Evolutionary conservation across 164 flowering plant species (phyloP), one percentile per base, ranked within the genome.

Genomic region (Nymphaea thermarum): DNA sequence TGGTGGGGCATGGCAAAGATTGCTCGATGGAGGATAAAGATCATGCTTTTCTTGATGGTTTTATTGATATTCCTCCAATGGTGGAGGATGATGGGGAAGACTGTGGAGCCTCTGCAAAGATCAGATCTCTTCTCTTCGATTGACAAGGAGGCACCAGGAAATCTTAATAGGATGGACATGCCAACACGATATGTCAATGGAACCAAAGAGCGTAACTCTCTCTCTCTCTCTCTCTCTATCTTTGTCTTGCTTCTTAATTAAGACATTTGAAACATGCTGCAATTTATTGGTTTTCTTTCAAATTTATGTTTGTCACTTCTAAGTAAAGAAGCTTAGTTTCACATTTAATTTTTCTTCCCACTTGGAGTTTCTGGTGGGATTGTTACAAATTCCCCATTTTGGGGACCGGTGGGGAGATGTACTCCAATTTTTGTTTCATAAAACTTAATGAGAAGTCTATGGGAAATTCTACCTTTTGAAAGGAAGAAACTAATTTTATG

Each of bases 91-190:
- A 69, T 5, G 25, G 57, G 12, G 15, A 63, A 18, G 16, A n/a
- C 41, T 59, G 65, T 43, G 67, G 57, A 59, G 43, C 45, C 4
- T 8, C 16, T 42, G 15, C 41, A 12, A 47, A 7, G 12, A 3
- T 47, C 55, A 6, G 7, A 7, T 47, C 12, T 12, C 11, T 47
- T 4, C 7, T 47, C 55, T 47, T 47, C 17, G 4, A 60, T 7
- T 6, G 76, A 66, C 43, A 75, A 75, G 67, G 73, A 71, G 63
- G 43, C 69, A 16, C 73, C 71, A 4, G 77, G 77, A 3, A 90
- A 85, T 72, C 82, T 93, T 79, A 73, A 84, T 71, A 82, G 84
- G 15, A 80, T 87, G 6, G 86, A 87, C 79, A 83, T 82, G 2
- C 68, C 72, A 1, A 83, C 83, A 16, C 71, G 76, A 14, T 67